These are phyloP conservation scores for Auriscalpium orientale DNA, from an alignment of 768 basidiomycete species.

Conservation along the genomic window DNA sequence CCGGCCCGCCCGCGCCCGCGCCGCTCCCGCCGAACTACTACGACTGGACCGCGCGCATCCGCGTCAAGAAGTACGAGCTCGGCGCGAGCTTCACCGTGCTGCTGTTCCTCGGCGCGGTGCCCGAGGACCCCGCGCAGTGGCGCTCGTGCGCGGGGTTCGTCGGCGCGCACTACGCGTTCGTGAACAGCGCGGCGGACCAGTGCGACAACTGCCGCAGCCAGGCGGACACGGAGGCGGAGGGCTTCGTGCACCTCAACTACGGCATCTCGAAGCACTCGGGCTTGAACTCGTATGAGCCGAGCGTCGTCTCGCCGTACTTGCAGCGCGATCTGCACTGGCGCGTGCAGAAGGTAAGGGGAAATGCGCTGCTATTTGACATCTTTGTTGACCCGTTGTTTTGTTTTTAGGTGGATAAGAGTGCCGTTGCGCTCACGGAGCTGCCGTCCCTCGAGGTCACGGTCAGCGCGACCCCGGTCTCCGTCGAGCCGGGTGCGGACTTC, in stretches of 20 bases:
- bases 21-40: background rate
- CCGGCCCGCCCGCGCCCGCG: background rate
- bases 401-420: background rate
- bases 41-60: slow-evolving; percentile 39
- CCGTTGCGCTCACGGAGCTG: background rate
- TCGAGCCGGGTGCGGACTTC: slow-evolving; percentile 5
- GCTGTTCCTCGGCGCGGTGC: slow-evolving; percentile 39
- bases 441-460: slow-evolving; percentile 11
- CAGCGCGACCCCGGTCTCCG: background rate
- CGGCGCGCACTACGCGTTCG: slow-evolving; percentile 39
- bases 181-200: slow-evolving; percentile 24
- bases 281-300: slow-evolving; percentile 29
- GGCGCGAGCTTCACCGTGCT: slow-evolving; percentile 36
- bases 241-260: slow-evolving; percentile 37
- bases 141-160: slow-evolving; percentile 28
- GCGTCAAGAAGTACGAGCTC: slow-evolving; percentile 36
- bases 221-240: slow-evolving; percentile 25
- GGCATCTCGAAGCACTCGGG: slow-evolving; percentile 21
- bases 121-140: slow-evolving; percentile 32
- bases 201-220: slow-evolving; percentile 35
- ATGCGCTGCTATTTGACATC: no score
- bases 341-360: slow-evolving; percentile 28
- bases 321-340: slow-evolving; percentile 34
- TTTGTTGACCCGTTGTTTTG: no score
- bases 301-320: slow-evolving; percentile 34